Conservation (phyloP, 345 rosid species). For the Syzygium jambos region DNA sequence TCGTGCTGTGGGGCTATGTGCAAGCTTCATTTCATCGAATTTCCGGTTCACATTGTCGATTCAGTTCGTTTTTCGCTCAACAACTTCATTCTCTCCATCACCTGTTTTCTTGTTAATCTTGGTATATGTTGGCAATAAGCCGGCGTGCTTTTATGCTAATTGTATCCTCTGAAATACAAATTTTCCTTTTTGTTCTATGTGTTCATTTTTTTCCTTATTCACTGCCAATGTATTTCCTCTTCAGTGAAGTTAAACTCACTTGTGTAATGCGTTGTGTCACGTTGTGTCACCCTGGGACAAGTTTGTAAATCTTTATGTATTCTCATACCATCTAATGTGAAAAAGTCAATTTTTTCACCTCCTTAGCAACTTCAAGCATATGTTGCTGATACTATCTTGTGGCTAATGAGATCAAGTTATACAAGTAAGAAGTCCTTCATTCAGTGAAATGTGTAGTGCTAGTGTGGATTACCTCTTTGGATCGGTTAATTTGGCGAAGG, state of each 20-base stretch:
- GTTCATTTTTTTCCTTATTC: neutral
- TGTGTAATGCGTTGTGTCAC: neutral
- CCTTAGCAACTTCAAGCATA: neutral
- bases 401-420: neutral
- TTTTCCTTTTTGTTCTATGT: neutral
- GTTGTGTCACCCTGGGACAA: neutral
- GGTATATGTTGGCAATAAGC: neutral
- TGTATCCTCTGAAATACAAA: neutral
- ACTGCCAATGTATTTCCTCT: neutral
- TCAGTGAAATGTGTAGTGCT: neutral
- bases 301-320: neutral
- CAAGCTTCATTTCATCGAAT: neutral
- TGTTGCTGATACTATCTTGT: neutral
- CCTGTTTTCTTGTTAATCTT: neutral
- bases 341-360: neutral
- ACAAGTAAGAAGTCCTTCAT: neutral
- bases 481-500: neutral
- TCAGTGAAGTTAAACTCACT: neutral
- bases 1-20: neutral
- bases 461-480: neutral
- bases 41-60: neutral
- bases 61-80: neutral
- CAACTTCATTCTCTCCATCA: neutral
- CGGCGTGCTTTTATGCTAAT: neutral
- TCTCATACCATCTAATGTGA: neutral